A percentile compares a stretch with the other conserved stretches of the same genome.
Conservation (phyloP, 2,329 filamentous ascomycete genomes). For the Nothophaeocryptopus gaeumannii region DNA sequence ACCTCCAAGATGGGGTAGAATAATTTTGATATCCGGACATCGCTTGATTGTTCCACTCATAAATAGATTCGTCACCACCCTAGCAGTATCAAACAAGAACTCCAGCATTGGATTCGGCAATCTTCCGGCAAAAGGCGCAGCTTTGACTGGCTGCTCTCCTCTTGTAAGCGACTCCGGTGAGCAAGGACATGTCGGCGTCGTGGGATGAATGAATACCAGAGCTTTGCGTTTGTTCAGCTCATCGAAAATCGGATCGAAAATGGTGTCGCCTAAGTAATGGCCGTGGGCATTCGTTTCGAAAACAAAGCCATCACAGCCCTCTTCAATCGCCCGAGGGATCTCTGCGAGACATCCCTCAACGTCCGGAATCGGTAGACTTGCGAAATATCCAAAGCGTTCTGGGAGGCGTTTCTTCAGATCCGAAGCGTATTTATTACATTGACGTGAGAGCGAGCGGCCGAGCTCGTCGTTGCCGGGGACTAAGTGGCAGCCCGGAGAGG, state of each 20-base stretch:
- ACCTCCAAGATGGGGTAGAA: conserved; percentile 51
- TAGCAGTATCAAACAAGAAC: conserved; percentile 55
- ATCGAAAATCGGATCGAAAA: conserved; percentile 48
- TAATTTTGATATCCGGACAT: conserved; percentile 47
- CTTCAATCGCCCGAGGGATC: conserved; percentile 43
- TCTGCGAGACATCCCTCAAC: conserved; percentile 48
- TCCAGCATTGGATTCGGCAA: conserved; percentile 49
- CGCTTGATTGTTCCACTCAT: conserved; percentile 46
- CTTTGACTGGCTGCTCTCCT: conserved; percentile 28
- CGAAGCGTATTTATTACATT: conserved; percentile 43
- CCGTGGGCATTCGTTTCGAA: conserved; percentile 55
- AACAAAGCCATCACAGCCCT: conserved; percentile 52
- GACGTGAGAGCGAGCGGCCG: conserved; percentile 39
- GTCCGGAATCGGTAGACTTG: conserved; percentile 53
- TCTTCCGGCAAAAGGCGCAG: conserved; percentile 37
- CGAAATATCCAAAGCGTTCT: conserved; percentile 52
- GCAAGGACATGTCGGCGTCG: conserved; percentile 44
- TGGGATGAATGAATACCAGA: conserved; percentile 56
- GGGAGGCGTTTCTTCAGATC: conserved; percentile 39
- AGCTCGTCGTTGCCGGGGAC: conserved; percentile 38
- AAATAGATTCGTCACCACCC: conserved; percentile 50
- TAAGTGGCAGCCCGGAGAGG: conserved; percentile 53
- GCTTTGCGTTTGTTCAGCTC: conserved; percentile 48
- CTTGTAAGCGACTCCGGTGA: conserved; percentile 16
- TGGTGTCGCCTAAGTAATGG: conserved; percentile 50